phyloP scores from a whole-genome alignment of 805 yeast species.

The Candida jianshihensis region DNA sequence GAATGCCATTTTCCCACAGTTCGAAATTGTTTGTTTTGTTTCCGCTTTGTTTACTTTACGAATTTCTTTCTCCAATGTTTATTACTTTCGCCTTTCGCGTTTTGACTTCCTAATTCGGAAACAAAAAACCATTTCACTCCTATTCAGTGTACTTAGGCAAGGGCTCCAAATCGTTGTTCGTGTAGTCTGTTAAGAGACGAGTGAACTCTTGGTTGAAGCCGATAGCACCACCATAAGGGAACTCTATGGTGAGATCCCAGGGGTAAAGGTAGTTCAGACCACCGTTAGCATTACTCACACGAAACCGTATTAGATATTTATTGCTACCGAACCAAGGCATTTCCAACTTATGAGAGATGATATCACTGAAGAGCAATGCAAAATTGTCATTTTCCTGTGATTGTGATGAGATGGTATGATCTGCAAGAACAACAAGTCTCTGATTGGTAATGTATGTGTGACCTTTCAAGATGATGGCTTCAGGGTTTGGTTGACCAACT shows the following conservation, averaged over 20 bases:
- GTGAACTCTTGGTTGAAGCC: slow-evolving; percentile 32
- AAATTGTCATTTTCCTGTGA: slow-evolving; percentile 25
- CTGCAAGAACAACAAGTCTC: slow-evolving; percentile 31
- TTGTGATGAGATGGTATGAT: background rate
- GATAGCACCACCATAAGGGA: slow-evolving; percentile 43
- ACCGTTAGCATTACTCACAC: slow-evolving; percentile 25
- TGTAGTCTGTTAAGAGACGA: background rate
- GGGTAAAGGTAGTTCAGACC: slow-evolving; percentile 30
- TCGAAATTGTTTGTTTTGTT: background rate
- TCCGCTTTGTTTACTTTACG: background rate
- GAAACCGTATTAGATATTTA: slow-evolving; percentile 38
- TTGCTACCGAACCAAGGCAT: slow-evolving; percentile 52
- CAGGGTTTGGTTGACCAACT: slow-evolving; percentile 17
- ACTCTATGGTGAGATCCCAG: slow-evolving; percentile 32
- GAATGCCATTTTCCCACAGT: slow-evolving; percentile 16
- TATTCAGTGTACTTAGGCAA: slow-evolving; percentile 33
- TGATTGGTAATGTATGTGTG: slow-evolving; percentile 34
- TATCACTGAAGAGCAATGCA: slow-evolving; percentile 27
- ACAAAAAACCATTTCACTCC: background rate
- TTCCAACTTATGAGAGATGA: slow-evolving; percentile 30
- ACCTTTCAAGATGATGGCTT: slow-evolving; percentile 25
- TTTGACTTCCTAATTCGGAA: slow-evolving; percentile 6
- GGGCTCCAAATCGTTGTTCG: slow-evolving; percentile 32
- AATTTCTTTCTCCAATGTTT: background rate
- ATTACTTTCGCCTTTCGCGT: background rate